phyloP scores from a whole-genome alignment of 2,329 filamentous ascomycete species.

The Madurella fahalii region DNA sequence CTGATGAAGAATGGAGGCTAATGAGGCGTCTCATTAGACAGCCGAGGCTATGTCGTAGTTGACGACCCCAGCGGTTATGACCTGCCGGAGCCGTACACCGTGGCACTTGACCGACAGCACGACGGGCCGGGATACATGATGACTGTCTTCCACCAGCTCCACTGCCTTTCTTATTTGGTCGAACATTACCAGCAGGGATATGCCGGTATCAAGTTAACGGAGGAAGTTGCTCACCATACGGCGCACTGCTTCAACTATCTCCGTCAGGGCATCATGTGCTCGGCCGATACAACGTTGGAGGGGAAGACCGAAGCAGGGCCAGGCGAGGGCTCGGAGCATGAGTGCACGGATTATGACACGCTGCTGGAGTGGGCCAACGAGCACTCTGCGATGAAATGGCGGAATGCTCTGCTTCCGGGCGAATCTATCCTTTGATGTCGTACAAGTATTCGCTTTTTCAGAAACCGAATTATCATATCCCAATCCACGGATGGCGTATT shows the following conservation, averaged over 20 bases:
- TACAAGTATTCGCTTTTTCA: no score
- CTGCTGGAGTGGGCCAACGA: constrained; percentile 35
- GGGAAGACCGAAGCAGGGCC: constrained; percentile 35
- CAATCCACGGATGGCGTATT: no score
- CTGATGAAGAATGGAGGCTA: neutral
- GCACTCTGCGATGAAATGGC: constrained; percentile 31
- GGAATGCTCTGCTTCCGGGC: constrained; percentile 21
- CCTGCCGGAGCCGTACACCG: constrained; percentile 31
- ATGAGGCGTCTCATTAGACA: constrained; percentile 19
- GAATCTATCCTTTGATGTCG: no score
- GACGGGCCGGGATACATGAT: constrained; percentile 38
- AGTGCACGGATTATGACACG: constrained; percentile 34
- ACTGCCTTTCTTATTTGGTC: constrained; percentile 36
- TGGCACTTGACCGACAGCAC: constrained; percentile 28
- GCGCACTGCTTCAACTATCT: constrained; percentile 39
- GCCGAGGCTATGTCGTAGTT: constrained; percentile 33
- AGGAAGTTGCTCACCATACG: constrained; percentile 35
- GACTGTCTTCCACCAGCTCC: constrained; percentile 38
- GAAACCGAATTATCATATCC: no score
- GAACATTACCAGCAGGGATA: constrained; percentile 35
- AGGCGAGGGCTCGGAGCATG: constrained; percentile 35
- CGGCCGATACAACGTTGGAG: constrained; percentile 37
- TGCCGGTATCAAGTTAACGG: constrained; percentile 29
- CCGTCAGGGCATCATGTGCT: constrained; percentile 36
- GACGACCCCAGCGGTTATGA: constrained; percentile 29